Percentiles rank a stretch among this genome's conserved stretches.
phyloP scores from a whole-genome alignment of 1,284 basidiomycete genomes.

The Cryptococcus amylolentus region DNA sequence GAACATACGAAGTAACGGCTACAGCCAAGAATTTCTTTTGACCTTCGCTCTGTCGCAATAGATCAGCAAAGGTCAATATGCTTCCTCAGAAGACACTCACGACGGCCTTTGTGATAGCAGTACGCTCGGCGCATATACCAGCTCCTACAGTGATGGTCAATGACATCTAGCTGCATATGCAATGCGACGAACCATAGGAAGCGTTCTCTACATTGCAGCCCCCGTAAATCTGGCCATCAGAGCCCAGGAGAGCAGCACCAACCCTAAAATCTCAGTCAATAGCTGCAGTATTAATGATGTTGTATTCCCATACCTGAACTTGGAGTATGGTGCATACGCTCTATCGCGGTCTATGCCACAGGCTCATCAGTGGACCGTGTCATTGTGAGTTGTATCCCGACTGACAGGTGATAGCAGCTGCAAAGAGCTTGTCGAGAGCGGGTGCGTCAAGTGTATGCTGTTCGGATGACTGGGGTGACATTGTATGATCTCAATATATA shows the following conservation, averaged over 20 bases:
- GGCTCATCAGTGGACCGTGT: not conserved
- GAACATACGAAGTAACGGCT: slow-evolving; percentile 66
- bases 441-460: not conserved
- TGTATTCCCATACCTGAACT: slow-evolving; percentile 58
- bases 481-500: not conserved
- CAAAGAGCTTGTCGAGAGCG: slow-evolving; percentile 36
- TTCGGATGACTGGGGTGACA: not conserved
- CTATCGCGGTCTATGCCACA: slow-evolving; percentile 55
- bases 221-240: slow-evolving; percentile 67
- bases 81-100: slow-evolving; percentile 54
- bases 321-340: slow-evolving; percentile 72
- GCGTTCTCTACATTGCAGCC: slow-evolving; percentile 90
- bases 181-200: slow-evolving; percentile 64
- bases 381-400: not conserved
- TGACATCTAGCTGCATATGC: not conserved
- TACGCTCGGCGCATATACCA: slow-evolving; percentile 80
- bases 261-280: slow-evolving; percentile 52
- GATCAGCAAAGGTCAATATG: not conserved
- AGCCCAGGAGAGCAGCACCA: slow-evolving; percentile 72
- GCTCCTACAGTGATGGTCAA: slow-evolving; percentile 34
- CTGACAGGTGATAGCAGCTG: slow-evolving; percentile 28
- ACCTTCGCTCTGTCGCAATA: slow-evolving; percentile 65
- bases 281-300: not conserved
- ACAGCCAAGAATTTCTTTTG: slow-evolving; percentile 63
- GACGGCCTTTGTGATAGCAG: slow-evolving; percentile 78